Base-by-base conservation (phyloP, 2,329 filamentous ascomycete genomes). In the Aspergillus phoenicis region DNA sequence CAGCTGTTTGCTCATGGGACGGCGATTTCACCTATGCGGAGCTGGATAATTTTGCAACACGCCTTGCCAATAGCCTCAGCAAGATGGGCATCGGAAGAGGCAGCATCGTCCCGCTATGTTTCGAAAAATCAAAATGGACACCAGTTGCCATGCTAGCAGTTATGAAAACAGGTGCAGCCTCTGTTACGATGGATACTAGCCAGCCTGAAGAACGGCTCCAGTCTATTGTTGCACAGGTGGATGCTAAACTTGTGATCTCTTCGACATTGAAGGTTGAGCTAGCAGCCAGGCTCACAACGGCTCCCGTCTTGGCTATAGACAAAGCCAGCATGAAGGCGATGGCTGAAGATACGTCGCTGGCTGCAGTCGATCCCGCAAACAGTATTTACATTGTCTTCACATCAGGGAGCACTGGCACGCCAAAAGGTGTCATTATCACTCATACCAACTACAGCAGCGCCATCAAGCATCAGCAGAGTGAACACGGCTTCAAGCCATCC, bases 401-500 rank as follows among this genome's bases (percentile, higher is more conserved):
- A 2, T 81, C 81, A 2, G 81, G 82, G 0, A 81, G 82, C 1
- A 81, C 82, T 1, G 80, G 79, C 51, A 78, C 76, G 36, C 82
- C 83, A 0, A 83, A 83, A 59, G 85, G 85, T 2, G 80, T 86
- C n/a, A 82, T 86, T 51, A 85, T 87, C 64, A 83, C 82, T 3
- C 87, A 89, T 65, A 74, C 74, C 13, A 59, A 59, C 43, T 59
- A 24, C 43, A 45, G 49, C 20, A 38, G 24, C 48, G 58, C 28
- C 8, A 38, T 52, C 10, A 38, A 33, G 10, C 39, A 53, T 15
- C 51, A 49, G 41, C 6, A 24, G 8, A 39, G 47, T 24, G 52
- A 17, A 26, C 30, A 20, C 20, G 28, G 17, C 57, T n/a, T 43
- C 36, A n/a, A 20, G 36, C n/a, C 62, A 26, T 1, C 26, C 26